Evolutionary conservation across 129 eudicot species (phyloP), one percentile per base, ranked within the genome.

Genomic region (Flaveria brownii): DNA sequence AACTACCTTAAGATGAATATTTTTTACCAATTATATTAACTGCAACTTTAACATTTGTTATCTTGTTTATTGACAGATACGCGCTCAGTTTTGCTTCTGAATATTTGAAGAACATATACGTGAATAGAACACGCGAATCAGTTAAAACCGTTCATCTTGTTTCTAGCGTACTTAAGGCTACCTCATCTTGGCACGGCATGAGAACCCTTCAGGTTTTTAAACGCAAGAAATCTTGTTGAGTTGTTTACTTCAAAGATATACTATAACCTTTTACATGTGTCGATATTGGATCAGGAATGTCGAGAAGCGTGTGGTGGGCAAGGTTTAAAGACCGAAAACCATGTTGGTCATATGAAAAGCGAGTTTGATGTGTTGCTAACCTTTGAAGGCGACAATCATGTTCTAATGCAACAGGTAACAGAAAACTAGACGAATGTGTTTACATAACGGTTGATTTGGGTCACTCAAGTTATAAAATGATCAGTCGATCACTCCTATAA

Each of bases 341-440:
- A 88, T 33, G 87, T 93, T 20, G 98, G 98, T 68, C 96, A 90
- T 42, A 81, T 93, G 41, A 93, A 90, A 82, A 87, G 96, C 39
- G 98, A 93, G 80, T 93, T 69, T 76, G 96, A 93, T 68, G 98
- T 88, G 80, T 96, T 90, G 43, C 84, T 85, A 18, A 93, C 98
- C 18, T 88, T 93, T 70, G 98, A 93, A 84, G 98, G 98, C 4
- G 98, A 93, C 82, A 93, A 93, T 80, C 85, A 93, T 72, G 90
- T 93, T 68, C 95, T 93, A 25, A 93, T 93, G 98, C 98, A 93
- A 81, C 98, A 93, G 96, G 98, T 93, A 86, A 59, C 54, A 33
- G 62, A 50, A 42, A 10, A n/a, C 5, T 73, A 39, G 63, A 65
- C 4, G 2, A 20, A 50, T 50, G 66, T 18, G 4, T 13, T 8